Conservation (phyloP, 148 eudicot species). For the Vaccinium myrtillus region DNA sequence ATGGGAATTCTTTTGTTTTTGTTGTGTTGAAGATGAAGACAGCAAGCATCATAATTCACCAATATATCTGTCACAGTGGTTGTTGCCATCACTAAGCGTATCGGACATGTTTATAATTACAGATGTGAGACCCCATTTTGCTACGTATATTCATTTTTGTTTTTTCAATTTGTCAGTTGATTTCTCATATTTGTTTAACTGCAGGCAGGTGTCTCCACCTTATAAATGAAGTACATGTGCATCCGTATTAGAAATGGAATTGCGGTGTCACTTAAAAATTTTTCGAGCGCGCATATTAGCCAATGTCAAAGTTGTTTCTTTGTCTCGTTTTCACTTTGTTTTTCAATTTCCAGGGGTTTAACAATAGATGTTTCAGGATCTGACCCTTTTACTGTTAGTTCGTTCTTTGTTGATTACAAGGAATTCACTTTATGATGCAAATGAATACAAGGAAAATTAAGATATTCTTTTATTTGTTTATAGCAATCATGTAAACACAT, state of each 20-base stretch:
- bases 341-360: conserved; percentile 1
- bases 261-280: neutral
- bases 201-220: conserved; percentile 41
- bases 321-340: neutral
- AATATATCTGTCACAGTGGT: conserved; percentile 59
- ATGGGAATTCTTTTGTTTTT: neutral
- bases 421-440: conserved; percentile 1
- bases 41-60: conserved; percentile 31
- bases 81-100: conserved; percentile 61
- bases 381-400: neutral
- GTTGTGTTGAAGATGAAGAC: conserved; percentile 39
- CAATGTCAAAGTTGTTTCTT: neutral
- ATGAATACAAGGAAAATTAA: neutral
- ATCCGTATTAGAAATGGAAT: neutral
- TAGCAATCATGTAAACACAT: neutral
- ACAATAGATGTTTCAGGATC: neutral
- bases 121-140: conserved; percentile 36
- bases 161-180: neutral
- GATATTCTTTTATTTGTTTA: neutral
- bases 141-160: neutral
- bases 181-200: conserved; percentile 13
- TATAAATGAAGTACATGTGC: conserved; percentile 20
- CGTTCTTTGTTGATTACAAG: neutral
- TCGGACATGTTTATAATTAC: conserved; percentile 60
- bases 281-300: too few relatives aligned